Evolutionary conservation across 108 stramenopile genomes (phyloP), one percentile per base, ranked within the genome.

Genomic region (Fragilariopsis cylindrus): DNA sequence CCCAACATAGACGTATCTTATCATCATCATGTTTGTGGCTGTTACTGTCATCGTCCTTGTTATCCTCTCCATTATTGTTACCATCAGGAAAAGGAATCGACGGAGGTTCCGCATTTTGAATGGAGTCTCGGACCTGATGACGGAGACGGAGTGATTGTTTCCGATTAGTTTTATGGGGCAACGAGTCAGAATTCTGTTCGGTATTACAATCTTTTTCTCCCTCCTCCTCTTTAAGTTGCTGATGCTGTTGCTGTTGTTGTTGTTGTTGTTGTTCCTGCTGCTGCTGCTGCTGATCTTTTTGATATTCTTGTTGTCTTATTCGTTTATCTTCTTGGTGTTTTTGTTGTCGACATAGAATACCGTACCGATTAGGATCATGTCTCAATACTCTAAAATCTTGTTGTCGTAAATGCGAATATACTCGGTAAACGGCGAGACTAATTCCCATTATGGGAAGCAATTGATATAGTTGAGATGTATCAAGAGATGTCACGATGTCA

Each of bases 351-450:
- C 43, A n/a, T 30, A 88, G 48, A 13, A 89, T 58, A 9, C 63
- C 57, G n/a, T 86, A 71, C 65, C 93, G 88, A 43, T 82, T 43
- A 1, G 81, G 66, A 7, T 81, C 60, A 63, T 92, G 89, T 18
- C 94, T 78, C 21, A 91, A 67, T 16, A 92, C 82, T 43, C 87
- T 86, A 84, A 86, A 95, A 39, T 81, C 82, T 64, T 95, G 94
- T 4, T 75, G 66, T 57, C 94, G 88, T 56, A 95, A 80, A 84
- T 95, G 92, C 39, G 90, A 82, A 82, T 91, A 95, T 0, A 88
- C 81, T 48, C 91, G 68, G 50, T 90, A 95, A 6, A 80, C 76
- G 1, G 88, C 58, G 7, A 90, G 62, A 16, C 86, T 70, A 9
- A 94, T 68, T 3, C 84, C 80, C 69, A 79, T 74, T 30, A 77